Evolutionary conservation across 148 eudicot species (phyloP), one percentile per base, ranked within the genome.

Genomic region (Polygonum aviculare): DNA sequence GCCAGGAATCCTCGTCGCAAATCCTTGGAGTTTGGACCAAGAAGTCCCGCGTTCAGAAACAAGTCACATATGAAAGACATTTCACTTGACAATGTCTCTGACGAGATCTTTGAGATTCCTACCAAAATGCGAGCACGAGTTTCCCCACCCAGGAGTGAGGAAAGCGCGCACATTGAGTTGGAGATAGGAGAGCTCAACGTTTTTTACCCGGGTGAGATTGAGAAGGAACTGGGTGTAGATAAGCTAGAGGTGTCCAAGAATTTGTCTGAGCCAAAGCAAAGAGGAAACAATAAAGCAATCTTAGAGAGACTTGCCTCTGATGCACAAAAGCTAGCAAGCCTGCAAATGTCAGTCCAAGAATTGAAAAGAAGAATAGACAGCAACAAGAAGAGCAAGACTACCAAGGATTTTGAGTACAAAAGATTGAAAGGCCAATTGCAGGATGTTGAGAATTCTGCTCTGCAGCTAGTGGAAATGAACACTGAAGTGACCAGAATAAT

Each of bases 61-160:
- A 83, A 89, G 48, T 80, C 80, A 40, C 80, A 76, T 67, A 90
- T 90, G 88, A 94, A 92, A 82, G 98, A 94, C 78, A 92, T 94
- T 79, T 97, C 92, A 50, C 87, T 94, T 0, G 98, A 94, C 83
- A 86, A 87, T 40, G 86, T 85, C 2, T 88, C 86, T 75, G 92
- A 92, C 78, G 87, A 82, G 79, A 92, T 92, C 90, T 90, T 94
- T 26, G 93, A 83, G 86, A 72, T 81, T 39, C 78, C 78, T 33
- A 79, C 77, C 10, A 84, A 83, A 48, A 79, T 80, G 2, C 81
- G 45, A 52, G 81, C 82, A 67, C 81, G 75, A 22, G 84, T 82
- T 31, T 77, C 62, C 18, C 77, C 77, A 75, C 75, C 84, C 40
- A 16, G 65, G 3, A 83, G 80, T 26, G 79, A 75, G 71, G 88